Percentiles rank a stretch among this genome's conserved stretches.
phyloP scores from a whole-genome alignment of 1,284 basidiomycete species.

The Athelia psychrophila region DNA sequence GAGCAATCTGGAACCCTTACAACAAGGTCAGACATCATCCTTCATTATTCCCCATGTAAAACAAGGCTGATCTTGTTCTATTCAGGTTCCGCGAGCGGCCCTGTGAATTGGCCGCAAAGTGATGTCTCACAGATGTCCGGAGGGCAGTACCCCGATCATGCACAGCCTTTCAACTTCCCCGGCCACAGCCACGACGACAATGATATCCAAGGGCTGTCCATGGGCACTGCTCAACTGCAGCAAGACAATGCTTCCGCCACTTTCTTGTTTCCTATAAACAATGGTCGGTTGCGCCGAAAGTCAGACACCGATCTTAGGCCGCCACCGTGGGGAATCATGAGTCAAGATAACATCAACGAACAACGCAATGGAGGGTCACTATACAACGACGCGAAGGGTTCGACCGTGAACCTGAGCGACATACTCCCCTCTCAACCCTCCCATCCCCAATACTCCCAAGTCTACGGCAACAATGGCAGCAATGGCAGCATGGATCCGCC shows the following conservation, averaged over 20 bases:
- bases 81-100: too few species aligned
- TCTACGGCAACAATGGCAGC: slow-evolving; percentile 26
- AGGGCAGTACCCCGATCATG: slow-evolving; percentile 22
- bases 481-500: slow-evolving; percentile 23
- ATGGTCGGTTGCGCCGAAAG: slow-evolving; percentile 50
- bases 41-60: too few species aligned
- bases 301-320: slow-evolving; percentile 59
- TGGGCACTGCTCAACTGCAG: slow-evolving; percentile 25
- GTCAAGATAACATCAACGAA: slow-evolving; percentile 30
- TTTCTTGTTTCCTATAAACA: slow-evolving; percentile 28
- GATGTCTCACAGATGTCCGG: background rate
- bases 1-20: slow-evolving; percentile 39
- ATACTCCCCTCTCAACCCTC: slow-evolving; percentile 33
- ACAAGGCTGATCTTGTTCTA: too few species aligned
- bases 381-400: slow-evolving; percentile 25
- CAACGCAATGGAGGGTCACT: slow-evolving; percentile 17
- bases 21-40: slow-evolving; percentile 46
- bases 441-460: slow-evolving; percentile 17
- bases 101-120: too few species aligned
- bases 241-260: slow-evolving; percentile 35
- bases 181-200: slow-evolving; percentile 24
- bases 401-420: slow-evolving; percentile 46
- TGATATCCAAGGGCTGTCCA: slow-evolving; percentile 30
- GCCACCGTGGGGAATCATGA: slow-evolving; percentile 47
- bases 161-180: slow-evolving; percentile 22